phyloP scores from a whole-genome alignment of 192 early-diverging fungal genomes.

The Coemansia interrupta region DNA sequence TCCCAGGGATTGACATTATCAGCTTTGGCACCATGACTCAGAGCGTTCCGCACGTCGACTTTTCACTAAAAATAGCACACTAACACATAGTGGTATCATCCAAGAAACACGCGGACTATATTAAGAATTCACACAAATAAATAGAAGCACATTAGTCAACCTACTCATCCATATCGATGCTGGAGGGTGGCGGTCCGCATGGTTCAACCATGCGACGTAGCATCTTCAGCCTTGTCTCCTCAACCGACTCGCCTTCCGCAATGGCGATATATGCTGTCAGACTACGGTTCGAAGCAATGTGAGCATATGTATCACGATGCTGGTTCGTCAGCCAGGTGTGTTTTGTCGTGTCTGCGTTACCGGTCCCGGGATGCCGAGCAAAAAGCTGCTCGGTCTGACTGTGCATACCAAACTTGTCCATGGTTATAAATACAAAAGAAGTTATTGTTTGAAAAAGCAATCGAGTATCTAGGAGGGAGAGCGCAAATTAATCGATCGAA shows the following conservation, averaged over 20 bases:
- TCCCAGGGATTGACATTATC: constrained; percentile 81
- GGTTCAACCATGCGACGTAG: constrained; percentile 38
- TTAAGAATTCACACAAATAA: background rate
- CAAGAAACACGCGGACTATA: background rate
- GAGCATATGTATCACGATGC: constrained; percentile 50
- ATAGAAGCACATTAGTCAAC: background rate
- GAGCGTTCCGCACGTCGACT: constrained; percentile 93
- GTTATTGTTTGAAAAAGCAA: background rate
- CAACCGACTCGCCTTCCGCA: constrained; percentile 38
- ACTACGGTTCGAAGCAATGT: constrained; percentile 42
- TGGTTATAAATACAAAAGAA: constrained; percentile 2
- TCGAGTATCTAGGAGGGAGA: background rate
- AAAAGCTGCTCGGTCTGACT: constrained; percentile 52
- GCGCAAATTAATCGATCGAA: background rate
- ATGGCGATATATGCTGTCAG: constrained; percentile 42
- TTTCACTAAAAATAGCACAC: constrained; percentile 84
- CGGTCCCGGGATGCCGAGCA: constrained; percentile 46
- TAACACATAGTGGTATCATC: background rate
- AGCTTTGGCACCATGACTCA: constrained; percentile 92
- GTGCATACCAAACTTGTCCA: constrained; percentile 56
- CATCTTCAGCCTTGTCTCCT: constrained; percentile 30
- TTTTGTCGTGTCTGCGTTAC: constrained; percentile 44
- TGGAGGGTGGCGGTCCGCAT: constrained; percentile 29
- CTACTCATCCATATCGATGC: background rate
- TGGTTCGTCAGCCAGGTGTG: constrained; percentile 49